phyloP scores from a whole-genome alignment of 768 basidiomycete genomes.

The Amanita muscaria region DNA sequence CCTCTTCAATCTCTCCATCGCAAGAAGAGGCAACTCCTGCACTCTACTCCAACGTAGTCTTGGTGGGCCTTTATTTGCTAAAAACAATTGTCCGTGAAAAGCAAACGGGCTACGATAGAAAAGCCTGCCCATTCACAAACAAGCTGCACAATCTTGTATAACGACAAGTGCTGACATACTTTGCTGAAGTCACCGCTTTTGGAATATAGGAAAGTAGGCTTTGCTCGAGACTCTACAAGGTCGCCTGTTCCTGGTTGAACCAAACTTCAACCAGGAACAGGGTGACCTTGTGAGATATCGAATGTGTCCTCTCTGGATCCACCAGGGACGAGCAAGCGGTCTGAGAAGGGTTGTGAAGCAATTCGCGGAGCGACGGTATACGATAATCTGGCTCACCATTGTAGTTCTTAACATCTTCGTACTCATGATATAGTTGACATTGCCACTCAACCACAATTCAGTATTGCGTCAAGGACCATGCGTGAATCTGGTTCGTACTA shows the following conservation, averaged over 20 bases:
- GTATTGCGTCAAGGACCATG: no score
- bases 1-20: neutral
- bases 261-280: slow-evolving; percentile 4
- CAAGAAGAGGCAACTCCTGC: neutral
- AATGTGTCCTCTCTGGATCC: neutral
- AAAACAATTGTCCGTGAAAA: no score
- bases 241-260: no score
- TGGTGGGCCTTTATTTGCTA: slow-evolving; percentile 3
- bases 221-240: neutral
- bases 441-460: no score
- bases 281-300: neutral
- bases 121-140: slow-evolving; percentile 20
- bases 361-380: no score
- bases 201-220: slow-evolving; percentile 2
- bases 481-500: no score
- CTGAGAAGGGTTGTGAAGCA: neutral
- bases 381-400: neutral
- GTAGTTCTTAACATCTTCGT: neutral
- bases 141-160: slow-evolving; percentile 19
- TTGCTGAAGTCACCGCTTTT: slow-evolving; percentile 1
- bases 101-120: no score
- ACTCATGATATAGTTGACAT: no score
- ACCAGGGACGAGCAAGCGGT: neutral
- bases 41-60: neutral
- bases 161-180: slow-evolving; percentile 2